Evolutionary conservation across 148 eudicot genomes (phyloP).

Genomic region (Heliosperma pusillum): DNA sequence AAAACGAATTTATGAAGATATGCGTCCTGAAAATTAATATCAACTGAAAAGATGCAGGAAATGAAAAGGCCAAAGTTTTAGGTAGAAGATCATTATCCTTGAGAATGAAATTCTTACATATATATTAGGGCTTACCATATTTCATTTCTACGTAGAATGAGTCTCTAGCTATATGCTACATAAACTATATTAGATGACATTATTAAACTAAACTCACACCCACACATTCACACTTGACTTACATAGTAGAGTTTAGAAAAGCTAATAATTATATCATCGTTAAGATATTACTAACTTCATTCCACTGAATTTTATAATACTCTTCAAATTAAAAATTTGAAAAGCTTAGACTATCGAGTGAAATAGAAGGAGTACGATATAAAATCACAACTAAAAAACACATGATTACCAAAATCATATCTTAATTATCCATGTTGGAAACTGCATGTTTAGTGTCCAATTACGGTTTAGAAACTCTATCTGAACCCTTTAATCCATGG

Average conservation of each 20-base stretch:
- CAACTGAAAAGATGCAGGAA: too few relatives aligned
- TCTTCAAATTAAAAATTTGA: neutral
- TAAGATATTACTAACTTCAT: neutral
- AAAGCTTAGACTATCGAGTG: neutral
- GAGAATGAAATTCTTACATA: neutral
- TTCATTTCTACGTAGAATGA: neutral
- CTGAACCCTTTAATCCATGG: neutral
- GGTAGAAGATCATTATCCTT: too few relatives aligned
- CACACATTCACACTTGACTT: neutral
- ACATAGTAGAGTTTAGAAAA: neutral
- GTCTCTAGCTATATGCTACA: neutral
- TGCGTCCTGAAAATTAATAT: too few relatives aligned
- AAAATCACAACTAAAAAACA: too few relatives aligned
- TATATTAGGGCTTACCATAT: neutral
- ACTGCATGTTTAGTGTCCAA: too few relatives aligned
- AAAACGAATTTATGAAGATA: too few relatives aligned
- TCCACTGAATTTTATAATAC: too few relatives aligned
- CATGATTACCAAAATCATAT: neutral
- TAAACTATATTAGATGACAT: neutral
- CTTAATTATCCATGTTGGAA: neutral
- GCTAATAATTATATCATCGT: too few relatives aligned
- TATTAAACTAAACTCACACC: neutral
- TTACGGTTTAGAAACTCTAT: too few relatives aligned
- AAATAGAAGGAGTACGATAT: neutral
- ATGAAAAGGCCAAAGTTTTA: too few relatives aligned